Base-by-base conservation (phyloP, 1,139 yeast genomes). In the Candida smagusa region DNA sequence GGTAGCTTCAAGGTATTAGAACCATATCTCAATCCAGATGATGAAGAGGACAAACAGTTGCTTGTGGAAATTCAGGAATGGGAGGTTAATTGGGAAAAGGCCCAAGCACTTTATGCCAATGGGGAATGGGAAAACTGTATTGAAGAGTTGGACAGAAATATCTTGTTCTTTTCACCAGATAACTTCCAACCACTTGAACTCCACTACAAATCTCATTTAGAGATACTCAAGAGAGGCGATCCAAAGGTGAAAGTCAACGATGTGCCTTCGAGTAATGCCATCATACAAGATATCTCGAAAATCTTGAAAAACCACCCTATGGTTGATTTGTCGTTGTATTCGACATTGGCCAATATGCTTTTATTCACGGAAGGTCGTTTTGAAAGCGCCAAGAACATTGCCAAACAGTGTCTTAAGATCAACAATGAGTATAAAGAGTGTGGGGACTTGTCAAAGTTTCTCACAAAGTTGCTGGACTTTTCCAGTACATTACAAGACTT, bases 391-490 rank as follows among this genome's bases (percentile, higher is more conserved):
- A 59, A 73, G 48, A 68, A 61, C 42, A 65, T 68, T 24, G 64
- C 79, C 29, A 74, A 80, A 45, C 70, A 70, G 44, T 86, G 95
- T 54, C 63, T 86, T 37, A 76, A 83, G 46, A 74, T 74, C 34
- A 86, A 87, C 55, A 84, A 85, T 50, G 95, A 84, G 40, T 72
- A 68, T 46, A 63, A 64, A 31, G 56, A 53, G 4, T 84, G 94
- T 57, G 77, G 79, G 23, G 58, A 53, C 21, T 50, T 66, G 24
- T 71, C 84, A 7, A 76, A 79, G 47, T 62, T 73, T 33, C 62
- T 55, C 38, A 56, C 66, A 24, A 60, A 59, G 39, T 61, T 61
- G 43, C 61, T 57, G 30, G 52, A 51, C 9, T 50, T 72, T 27
- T 52, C 71, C 9, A 53, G 52, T 28, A 50, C 68, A 2, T 59